A percentile compares a stretch with the other conserved stretches of the same genome.
Evolutionary conservation across 2,329 filamentous ascomycete species (phyloP).

Genomic region (Bipolaris gigantea): DNA sequence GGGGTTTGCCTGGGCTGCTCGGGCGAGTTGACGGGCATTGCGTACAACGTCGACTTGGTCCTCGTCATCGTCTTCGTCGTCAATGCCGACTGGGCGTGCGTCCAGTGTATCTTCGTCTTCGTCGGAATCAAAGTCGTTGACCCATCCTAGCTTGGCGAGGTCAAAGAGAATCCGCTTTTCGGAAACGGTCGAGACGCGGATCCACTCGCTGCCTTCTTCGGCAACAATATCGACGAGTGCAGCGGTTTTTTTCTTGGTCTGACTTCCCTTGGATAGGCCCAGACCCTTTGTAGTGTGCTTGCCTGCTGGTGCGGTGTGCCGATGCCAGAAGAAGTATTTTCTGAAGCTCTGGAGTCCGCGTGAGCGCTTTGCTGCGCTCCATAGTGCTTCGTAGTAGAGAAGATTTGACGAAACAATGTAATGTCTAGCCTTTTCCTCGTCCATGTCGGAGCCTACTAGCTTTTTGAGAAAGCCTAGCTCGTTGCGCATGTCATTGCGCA

Average conservation of each 20-base stretch:
- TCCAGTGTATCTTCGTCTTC: slow-evolving; percentile 47
- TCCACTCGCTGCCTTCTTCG: slow-evolving; percentile 65
- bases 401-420: slow-evolving; percentile 67
- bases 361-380: slow-evolving; percentile 63
- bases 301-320: slow-evolving; percentile 19
- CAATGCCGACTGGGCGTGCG: slow-evolving; percentile 18
- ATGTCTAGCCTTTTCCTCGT: slow-evolving; percentile 49
- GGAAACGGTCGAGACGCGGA: slow-evolving; percentile 68
- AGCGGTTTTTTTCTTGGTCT: slow-evolving; percentile 51
- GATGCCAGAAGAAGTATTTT: slow-evolving; percentile 43
- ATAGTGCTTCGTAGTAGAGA: slow-evolving; percentile 65
- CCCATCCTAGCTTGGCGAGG: slow-evolving; percentile 67
- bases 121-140: slow-evolving; percentile 52
- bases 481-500: slow-evolving; percentile 41
- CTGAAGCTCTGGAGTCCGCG: slow-evolving; percentile 59
- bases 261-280: slow-evolving; percentile 35
- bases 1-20: slow-evolving; percentile 59
- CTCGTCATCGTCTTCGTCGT: slow-evolving; percentile 55
- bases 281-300: slow-evolving; percentile 31
- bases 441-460: slow-evolving; percentile 25
- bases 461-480: slow-evolving; percentile 41
- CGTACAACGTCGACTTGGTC: slow-evolving; percentile 61
- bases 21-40: slow-evolving; percentile 60
- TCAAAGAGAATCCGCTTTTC: slow-evolving; percentile 67
- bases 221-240: slow-evolving; percentile 67